These are phyloP conservation scores for Brassica rapa DNA, from an alignment of 345 rosid species.

Conservation along the genomic window DNA sequence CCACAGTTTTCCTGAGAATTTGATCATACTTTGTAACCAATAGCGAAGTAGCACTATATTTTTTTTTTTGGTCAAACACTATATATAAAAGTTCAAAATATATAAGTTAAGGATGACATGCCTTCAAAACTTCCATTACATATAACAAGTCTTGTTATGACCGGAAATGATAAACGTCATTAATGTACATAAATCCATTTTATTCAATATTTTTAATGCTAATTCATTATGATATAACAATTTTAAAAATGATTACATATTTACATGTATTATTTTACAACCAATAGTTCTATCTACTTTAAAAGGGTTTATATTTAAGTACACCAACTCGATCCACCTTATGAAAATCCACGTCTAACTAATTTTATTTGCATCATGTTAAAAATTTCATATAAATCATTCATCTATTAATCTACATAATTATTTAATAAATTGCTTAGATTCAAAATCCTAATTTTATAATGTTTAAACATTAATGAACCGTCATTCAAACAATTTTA, in stretches of 20 bases:
- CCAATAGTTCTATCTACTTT: no score
- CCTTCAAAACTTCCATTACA: constrained; percentile 2
- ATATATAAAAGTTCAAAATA: neutral
- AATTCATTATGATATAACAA: neutral
- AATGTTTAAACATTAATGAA: neutral
- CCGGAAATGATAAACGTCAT: neutral
- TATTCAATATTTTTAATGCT: neutral
- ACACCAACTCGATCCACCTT: neutral
- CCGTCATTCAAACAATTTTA: neutral
- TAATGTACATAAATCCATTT: neutral
- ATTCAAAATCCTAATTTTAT: neutral
- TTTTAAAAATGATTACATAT: neutral
- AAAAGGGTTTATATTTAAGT: no score
- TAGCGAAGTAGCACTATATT: neutral
- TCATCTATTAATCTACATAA: neutral
- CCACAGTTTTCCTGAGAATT: neutral
- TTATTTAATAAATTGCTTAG: neutral
- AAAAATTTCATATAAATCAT: neutral
- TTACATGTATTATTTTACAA: neutral
- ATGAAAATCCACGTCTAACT: neutral
- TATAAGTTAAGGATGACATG: neutral
- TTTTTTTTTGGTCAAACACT: neutral
- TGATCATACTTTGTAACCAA: neutral
- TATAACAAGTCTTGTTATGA: constrained; percentile 5
- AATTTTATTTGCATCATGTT: neutral